Base-by-base conservation (phyloP, 1,139 yeast species). In the Debaryomyces singareniensis region DNA sequence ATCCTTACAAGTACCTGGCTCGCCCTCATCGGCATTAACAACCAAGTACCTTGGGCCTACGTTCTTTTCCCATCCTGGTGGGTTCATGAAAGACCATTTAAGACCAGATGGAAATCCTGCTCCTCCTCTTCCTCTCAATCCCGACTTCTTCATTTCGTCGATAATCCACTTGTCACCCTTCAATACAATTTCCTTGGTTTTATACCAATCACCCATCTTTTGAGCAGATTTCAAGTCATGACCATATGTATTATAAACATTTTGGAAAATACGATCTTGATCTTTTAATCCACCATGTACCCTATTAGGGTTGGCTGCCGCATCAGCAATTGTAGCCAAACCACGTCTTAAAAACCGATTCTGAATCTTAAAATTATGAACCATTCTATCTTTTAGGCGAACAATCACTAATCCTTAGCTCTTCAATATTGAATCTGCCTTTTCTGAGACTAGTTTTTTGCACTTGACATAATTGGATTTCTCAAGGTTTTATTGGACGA, bases 31-130 rank as follows among this genome's bases (percentile, higher is more conserved):
- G 35, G 95, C 95, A 57, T 84, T 84, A 48, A 84, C 86, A 30
- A 84, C 93, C 41, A 84, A 69, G 54, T 84, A 84, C 54, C 94
- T 73, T 39, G 95, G 91, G 14, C 95, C 95, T 13, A 59, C 63
- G 56, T 83, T 83, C 55, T 83, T 84, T 43, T 84, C 93, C 95
- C 95, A 84, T 37, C 91, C 91, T 30, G 95, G 95, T 31, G 95
- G 95, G 61, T 84, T 84, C 95, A 84, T 84, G 52, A 84, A 84
- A 13, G 93, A 81, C 93, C 93, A 84, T 59, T 84, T 84, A 49
- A 84, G 71, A 29, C 95, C 95, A 15, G 87, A 76, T 30, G 95
- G 95, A 68, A 84, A 84, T 15, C 95, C 95, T 27, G 95, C 95
- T 48, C 95, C 95, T 37, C 95, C 95, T 61, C 95, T 78, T 35